Conservation (phyloP, 2,329 filamentous ascomycete genomes). For the Colletotrichum filicis region DNA sequence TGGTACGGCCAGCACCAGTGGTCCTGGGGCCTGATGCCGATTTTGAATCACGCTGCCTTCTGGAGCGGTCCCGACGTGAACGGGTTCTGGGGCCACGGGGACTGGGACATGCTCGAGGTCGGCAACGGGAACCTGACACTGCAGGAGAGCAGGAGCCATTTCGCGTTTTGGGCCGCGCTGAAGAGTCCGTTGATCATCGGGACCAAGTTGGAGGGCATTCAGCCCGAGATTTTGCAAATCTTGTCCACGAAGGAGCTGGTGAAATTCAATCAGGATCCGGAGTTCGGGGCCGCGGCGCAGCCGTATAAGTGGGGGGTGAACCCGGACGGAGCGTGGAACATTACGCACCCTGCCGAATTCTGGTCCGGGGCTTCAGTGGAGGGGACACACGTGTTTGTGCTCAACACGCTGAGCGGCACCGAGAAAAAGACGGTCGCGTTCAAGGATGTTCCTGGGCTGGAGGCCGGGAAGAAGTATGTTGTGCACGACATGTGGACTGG, state of each 20-base stretch:
- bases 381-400: slow-evolving; percentile 58
- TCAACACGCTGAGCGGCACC: slow-evolving; percentile 53
- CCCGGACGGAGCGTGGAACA: slow-evolving; percentile 60
- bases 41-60: slow-evolving; percentile 62
- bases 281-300: slow-evolving; percentile 52
- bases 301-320: slow-evolving; percentile 62
- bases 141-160: slow-evolving; percentile 60
- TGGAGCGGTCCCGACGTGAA: slow-evolving; percentile 47
- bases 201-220: slow-evolving; percentile 50
- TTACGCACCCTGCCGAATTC: slow-evolving; percentile 58
- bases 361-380: slow-evolving; percentile 56
- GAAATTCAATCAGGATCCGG: slow-evolving; percentile 58
- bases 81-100: slow-evolving; percentile 61
- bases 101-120: slow-evolving; percentile 63
- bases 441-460: slow-evolving; percentile 55
- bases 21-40: slow-evolving; percentile 44
- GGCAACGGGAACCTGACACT: slow-evolving; percentile 59
- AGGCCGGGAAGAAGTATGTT: slow-evolving; percentile 43
- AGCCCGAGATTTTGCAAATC: slow-evolving; percentile 48
- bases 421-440: slow-evolving; percentile 51
- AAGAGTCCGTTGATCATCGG: slow-evolving; percentile 63
- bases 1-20: slow-evolving; percentile 45
- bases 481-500: slow-evolving; percentile 60
- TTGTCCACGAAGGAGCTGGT: slow-evolving; percentile 53
- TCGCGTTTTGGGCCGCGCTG: slow-evolving; percentile 62